phyloP scores from a whole-genome alignment of 1,139 yeast species.

The Citeromyces hawaiiensis region DNA sequence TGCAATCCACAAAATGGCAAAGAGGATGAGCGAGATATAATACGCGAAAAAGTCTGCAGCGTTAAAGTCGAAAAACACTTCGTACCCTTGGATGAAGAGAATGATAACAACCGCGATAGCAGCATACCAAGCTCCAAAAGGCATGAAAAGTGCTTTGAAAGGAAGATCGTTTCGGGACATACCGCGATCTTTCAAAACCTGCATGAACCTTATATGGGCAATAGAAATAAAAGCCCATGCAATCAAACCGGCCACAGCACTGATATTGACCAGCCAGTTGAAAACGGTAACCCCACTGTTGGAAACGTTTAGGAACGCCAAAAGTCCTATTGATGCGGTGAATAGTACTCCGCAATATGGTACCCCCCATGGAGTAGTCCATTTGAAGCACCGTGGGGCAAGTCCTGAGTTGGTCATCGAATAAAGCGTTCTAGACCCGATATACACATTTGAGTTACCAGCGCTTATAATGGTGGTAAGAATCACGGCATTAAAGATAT shows the following conservation, averaged over 20 bases:
- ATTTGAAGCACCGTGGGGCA: slow-evolving; percentile 36
- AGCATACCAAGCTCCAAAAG: slow-evolving; percentile 10
- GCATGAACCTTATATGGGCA: slow-evolving; percentile 35
- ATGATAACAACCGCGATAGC: slow-evolving; percentile 9
- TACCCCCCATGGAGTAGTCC: slow-evolving; percentile 33
- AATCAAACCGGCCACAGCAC: slow-evolving; percentile 41
- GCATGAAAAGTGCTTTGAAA: slow-evolving; percentile 10
- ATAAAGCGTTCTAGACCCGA: slow-evolving; percentile 42
- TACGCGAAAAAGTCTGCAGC: slow-evolving; percentile 38
- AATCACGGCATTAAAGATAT: slow-evolving; percentile 33
- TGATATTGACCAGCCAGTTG: slow-evolving; percentile 43
- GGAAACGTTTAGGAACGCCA: slow-evolving; percentile 34
- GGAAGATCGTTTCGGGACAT: slow-evolving; percentile 9
- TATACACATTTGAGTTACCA: slow-evolving; percentile 44
- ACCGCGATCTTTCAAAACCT: slow-evolving; percentile 16
- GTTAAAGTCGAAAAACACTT: slow-evolving; percentile 1
- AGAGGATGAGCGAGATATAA: slow-evolving; percentile 47
- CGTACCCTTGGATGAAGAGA: slow-evolving; percentile 32
- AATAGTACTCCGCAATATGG: slow-evolving; percentile 29
- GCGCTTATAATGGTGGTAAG: slow-evolving; percentile 39
- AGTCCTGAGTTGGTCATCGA: slow-evolving; percentile 37
- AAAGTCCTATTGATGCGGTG: slow-evolving; percentile 22
- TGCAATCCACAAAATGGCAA: slow-evolving; percentile 29
- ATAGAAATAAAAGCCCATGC: slow-evolving; percentile 40
- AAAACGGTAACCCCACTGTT: slow-evolving; percentile 30